Percentiles rank a stretch among this genome's conserved stretches.
These are phyloP conservation scores for Discostella stelligera DNA, from an alignment of 352 stramenopile genomes.

Conservation along the genomic window DNA sequence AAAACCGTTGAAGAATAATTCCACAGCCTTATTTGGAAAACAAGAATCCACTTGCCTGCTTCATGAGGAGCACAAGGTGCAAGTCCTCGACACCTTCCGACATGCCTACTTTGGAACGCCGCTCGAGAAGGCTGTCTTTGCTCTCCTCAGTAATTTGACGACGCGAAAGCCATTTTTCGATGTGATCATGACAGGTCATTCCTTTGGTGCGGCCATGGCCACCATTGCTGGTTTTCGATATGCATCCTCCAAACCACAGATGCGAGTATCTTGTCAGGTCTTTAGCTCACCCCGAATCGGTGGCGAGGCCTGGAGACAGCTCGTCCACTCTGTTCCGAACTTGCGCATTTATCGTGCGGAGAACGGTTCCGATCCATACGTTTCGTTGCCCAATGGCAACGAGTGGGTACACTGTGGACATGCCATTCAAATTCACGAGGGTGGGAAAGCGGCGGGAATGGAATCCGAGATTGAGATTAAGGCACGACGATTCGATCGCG, in stretches of 20 bases:
- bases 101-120: conserved; percentile 57
- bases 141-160: conserved; percentile 60
- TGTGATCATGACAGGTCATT: conserved; percentile 71
- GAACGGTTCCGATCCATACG: conserved; percentile 58
- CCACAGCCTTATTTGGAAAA: conserved; percentile 45
- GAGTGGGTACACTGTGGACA: conserved; percentile 56
- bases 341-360: conserved; percentile 66
- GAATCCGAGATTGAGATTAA: conserved; percentile 28
- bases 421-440: conserved; percentile 42
- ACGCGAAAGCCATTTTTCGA: conserved; percentile 77
- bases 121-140: conserved; percentile 65
- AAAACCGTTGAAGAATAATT: conserved; percentile 42
- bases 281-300: conserved; percentile 67
- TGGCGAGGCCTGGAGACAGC: conserved; percentile 58
- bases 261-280: conserved; percentile 55
- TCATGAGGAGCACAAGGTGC: conserved; percentile 56
- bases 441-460: background rate
- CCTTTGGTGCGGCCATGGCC: conserved; percentile 62
- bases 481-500: conserved; percentile 43
- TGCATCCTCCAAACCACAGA: conserved; percentile 51
- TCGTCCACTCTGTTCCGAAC: conserved; percentile 70
- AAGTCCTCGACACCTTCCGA: conserved; percentile 51
- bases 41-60: conserved; percentile 33
- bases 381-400: conserved; percentile 35
- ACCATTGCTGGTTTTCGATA: conserved; percentile 65